Evolutionary conservation across 1,284 basidiomycete species (phyloP).

Genomic region (Vanrija sp.): DNA sequence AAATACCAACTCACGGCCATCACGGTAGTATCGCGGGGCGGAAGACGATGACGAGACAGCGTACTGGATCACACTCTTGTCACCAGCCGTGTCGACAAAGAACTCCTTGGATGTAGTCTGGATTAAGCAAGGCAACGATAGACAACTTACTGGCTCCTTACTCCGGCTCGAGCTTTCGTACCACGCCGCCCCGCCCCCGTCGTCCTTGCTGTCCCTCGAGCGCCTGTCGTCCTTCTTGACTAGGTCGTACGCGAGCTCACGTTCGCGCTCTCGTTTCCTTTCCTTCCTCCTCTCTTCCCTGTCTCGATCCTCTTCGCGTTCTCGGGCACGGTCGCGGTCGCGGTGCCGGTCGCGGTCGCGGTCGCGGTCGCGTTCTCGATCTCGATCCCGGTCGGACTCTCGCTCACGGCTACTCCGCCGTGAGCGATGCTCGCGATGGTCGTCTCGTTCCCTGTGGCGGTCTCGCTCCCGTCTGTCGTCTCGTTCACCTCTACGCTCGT

Average conservation of each 20-base stretch:
- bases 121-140: neutral
- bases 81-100: conserved; percentile 33
- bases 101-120: conserved; percentile 18
- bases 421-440: neutral
- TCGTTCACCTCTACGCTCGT: neutral
- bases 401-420: neutral
- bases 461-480: neutral
- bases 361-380: conserved; percentile 1
- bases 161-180: conserved; percentile 20
- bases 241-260: neutral
- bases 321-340: neutral
- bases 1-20: conserved; percentile 28
- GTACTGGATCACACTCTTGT: conserved; percentile 28
- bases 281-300: neutral
- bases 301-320: conserved; percentile 6
- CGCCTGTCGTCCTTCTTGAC: conserved; percentile 17
- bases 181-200: conserved; percentile 27
- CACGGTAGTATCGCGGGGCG: conserved; percentile 28
- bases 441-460: neutral
- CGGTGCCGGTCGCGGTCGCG: conserved; percentile 1
- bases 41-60: conserved; percentile 17
- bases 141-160: conserved; percentile 13
- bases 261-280: conserved; percentile 3
- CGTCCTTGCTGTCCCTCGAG: conserved; percentile 5
- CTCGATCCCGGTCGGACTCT: neutral